A percentile compares a stretch with the other conserved stretches of the same genome.
Conservation (phyloP, 441 rosid species). For the Gossypium lobatum region DNA sequence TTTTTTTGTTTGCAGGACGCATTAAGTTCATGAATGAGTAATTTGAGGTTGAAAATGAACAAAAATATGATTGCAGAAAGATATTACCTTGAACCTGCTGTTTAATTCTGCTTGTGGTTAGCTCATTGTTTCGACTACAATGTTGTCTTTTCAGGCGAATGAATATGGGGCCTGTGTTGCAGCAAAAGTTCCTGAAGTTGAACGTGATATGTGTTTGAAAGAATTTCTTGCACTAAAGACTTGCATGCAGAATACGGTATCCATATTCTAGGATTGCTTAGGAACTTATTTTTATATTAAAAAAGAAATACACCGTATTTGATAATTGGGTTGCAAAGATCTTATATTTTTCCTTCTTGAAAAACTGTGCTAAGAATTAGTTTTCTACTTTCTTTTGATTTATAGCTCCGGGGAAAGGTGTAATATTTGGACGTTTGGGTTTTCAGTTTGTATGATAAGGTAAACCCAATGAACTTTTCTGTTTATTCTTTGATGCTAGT, state of each 20-base stretch:
- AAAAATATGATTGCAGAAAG: neutral
- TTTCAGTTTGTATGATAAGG: conserved; percentile 8
- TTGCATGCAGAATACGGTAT: conserved; percentile 92
- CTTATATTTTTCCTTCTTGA: conserved; percentile 6
- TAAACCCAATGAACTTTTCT: neutral
- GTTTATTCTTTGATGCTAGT: neutral
- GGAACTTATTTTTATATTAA: conserved; percentile 13
- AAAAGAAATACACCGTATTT: conserved; percentile 8
- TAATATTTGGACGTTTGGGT: conserved; percentile 16
- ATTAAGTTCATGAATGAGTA: neutral
- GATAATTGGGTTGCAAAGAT: neutral
- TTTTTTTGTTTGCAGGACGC: neutral
- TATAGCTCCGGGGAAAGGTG: conserved; percentile 61
- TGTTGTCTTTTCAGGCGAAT: conserved; percentile 52
- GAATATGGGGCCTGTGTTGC: conserved; percentile 83
- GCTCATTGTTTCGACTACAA: conserved; percentile 7
- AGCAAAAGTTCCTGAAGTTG: conserved; percentile 76
- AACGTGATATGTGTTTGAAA: conserved; percentile 72
- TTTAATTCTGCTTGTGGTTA: conserved; percentile 6
- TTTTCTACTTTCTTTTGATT: conserved; percentile 15
- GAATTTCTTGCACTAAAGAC: conserved; percentile 67
- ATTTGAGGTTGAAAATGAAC: neutral
- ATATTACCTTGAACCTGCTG: neutral
- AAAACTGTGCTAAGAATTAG: conserved; percentile 6
- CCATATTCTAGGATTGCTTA: conserved; percentile 2